Conservation (phyloP, 2,329 filamentous ascomycete genomes). For the Fusarium sp. region DNA sequence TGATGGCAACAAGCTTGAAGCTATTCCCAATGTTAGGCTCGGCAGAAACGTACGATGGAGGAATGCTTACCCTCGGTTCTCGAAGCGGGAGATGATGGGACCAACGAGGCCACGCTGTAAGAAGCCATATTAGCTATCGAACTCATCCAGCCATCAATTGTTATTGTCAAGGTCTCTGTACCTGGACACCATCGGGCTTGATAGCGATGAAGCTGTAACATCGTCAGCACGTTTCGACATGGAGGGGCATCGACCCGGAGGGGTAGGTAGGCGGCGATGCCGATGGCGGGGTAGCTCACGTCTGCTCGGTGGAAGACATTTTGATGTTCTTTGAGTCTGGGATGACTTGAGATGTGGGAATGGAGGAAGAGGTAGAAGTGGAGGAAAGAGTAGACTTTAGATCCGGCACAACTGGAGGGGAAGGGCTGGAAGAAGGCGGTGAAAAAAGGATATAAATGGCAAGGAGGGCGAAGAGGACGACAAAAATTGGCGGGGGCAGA, state of each 20-base stretch:
- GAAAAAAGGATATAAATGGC: slow-evolving; percentile 56
- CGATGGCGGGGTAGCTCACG: slow-evolving; percentile 73
- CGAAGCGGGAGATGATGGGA: slow-evolving; percentile 98
- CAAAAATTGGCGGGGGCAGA: slow-evolving; percentile 62
- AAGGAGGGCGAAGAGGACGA: slow-evolving; percentile 57
- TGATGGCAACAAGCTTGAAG: slow-evolving; percentile 99
- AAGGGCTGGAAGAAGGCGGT: slow-evolving; percentile 49
- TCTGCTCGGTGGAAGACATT: slow-evolving; percentile 86
- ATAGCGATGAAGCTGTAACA: slow-evolving; percentile 95
- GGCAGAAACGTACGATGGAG: slow-evolving; percentile 27
- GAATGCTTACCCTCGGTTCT: slow-evolving; percentile 85
- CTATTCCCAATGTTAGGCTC: slow-evolving; percentile 60
- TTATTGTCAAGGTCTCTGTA: slow-evolving; percentile 61
- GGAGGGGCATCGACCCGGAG: slow-evolving; percentile 39
- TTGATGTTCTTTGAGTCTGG: slow-evolving; percentile 58
- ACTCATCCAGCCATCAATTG: not conserved
- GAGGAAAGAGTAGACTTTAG: slow-evolving; percentile 42
- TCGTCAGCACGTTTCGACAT: slow-evolving; percentile 44
- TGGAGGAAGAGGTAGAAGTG: slow-evolving; percentile 42
- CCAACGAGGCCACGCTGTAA: slow-evolving; percentile 94
- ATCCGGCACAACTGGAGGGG: slow-evolving; percentile 50
- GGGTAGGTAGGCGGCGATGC: slow-evolving; percentile 1
- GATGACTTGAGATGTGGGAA: slow-evolving; percentile 50
- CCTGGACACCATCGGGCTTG: slow-evolving; percentile 99
- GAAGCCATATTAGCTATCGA: slow-evolving; percentile 44